Evolutionary conservation across 352 stramenopile genomes (phyloP), one percentile per base, ranked within the genome.

Genomic region (Phytopythium aichiense): DNA sequence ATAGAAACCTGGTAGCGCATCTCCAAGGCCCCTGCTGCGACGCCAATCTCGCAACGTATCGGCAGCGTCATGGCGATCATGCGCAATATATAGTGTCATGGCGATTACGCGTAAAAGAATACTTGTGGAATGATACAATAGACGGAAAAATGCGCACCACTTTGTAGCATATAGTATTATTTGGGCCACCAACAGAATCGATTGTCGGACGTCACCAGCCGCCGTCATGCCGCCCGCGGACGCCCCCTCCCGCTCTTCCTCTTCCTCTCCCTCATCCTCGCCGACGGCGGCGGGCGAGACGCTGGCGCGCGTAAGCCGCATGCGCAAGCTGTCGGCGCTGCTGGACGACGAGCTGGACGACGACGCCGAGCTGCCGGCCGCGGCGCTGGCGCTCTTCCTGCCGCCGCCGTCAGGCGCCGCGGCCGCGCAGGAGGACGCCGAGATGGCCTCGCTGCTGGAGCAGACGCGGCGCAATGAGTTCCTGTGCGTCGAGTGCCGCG

Each of bases 321-420:
- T 90, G 74, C 81, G 84, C 54, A 88, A 76, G 67, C 84, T 93
- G 42, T 91, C 84, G n/a, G 84, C 81, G 69, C 75, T 93, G 58
- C 71, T 93, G 55, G 80, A 91, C 54, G 81, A 91, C 60, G 77
- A 76, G 20, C 58, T 73, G 56, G 65, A 77, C 56, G 78, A 84
- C 48, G 84, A 89, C 7, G 76, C 86, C 23, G 58, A 88, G 60
- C 58, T 88, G 18, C 61, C 75, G 18, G 68, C 73, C 20, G 77
- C 81, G 63, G 73, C 72, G 68, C 73, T 79, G 46, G 71, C 66
- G 53, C 67, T 90, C 63, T 81, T 89, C 58, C 66, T 64, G 28
- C 70, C 73, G 52, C 54, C 72, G 50, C 60, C 66, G 33, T 60
- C 56, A n/a, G 61, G 30, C 18, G 60, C 67, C 31, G 58, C 52